Conservation (phyloP, 345 rosid genomes). For the Gossypioides kirkii region DNA sequence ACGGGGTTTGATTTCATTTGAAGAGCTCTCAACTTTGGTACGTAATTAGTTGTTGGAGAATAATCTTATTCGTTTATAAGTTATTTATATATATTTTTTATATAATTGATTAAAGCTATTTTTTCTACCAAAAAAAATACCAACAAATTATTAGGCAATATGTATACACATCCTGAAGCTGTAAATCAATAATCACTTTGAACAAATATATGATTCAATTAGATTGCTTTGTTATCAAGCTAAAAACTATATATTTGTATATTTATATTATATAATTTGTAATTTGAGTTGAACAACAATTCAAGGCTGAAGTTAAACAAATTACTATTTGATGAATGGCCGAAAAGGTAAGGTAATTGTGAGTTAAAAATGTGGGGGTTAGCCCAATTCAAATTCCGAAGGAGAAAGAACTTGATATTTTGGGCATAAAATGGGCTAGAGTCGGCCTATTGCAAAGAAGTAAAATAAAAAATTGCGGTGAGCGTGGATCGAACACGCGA, state of each 20-base stretch:
- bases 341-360: not conserved
- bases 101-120: no score
- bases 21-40: no score
- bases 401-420: not conserved
- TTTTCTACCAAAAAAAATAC: no score
- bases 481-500: conserved; percentile 82
- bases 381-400: not conserved
- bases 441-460: not conserved
- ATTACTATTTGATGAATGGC: not conserved
- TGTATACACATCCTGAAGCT: not conserved
- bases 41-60: no score
- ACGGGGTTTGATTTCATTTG: no score
- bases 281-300: not conserved
- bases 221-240: not conserved
- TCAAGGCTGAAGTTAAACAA: not conserved
- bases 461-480: conserved; percentile 38
- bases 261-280: not conserved
- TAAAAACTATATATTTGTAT: not conserved
- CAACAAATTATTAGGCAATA: no score
- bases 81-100: no score
- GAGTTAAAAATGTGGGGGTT: not conserved
- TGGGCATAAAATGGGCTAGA: not conserved
- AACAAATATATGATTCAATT: not conserved
- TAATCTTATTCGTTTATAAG: no score
- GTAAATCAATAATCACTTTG: not conserved